Evolutionary conservation across 768 basidiomycete genomes (phyloP).

Genomic region (Termitomyces sp.): DNA sequence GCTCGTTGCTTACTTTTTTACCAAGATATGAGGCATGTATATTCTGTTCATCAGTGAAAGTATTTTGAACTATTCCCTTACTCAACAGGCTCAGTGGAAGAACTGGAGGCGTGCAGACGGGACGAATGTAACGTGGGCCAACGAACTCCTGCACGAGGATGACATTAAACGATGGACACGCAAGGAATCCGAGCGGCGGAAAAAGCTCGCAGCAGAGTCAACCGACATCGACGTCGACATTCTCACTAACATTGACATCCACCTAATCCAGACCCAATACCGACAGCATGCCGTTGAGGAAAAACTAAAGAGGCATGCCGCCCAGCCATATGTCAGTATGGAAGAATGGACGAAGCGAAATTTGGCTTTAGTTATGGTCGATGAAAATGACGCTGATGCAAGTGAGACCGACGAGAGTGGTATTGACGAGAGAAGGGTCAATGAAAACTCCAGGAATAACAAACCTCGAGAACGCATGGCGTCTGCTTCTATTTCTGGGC

Average conservation of each 20-base stretch:
- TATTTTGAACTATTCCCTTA: not conserved
- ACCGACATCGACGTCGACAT: constrained; percentile 43
- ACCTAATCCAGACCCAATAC: constrained; percentile 43
- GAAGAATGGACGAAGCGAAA: constrained; percentile 1
- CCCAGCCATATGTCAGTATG: not conserved
- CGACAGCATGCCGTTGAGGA: constrained; percentile 46
- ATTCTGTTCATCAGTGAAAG: constrained; percentile 2
- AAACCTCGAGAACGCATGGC: not conserved
- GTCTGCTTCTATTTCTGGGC: not conserved
- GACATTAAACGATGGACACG: constrained; percentile 31
- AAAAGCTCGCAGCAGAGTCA: constrained; percentile 25
- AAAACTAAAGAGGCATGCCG: constrained; percentile 29
- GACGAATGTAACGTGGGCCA: constrained; percentile 56
- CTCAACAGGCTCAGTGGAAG: constrained; percentile 48
- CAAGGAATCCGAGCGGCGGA: constrained; percentile 30
- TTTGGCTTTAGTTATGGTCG: not conserved
- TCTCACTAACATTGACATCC: constrained; percentile 37
- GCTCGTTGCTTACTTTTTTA: constrained; percentile 2
- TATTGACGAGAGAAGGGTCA: not conserved
- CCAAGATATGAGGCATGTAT: constrained; percentile 7
- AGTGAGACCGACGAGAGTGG: not conserved
- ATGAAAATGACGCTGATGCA: not conserved
- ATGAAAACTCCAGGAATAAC: not conserved
- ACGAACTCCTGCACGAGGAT: constrained; percentile 18
- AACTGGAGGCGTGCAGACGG: constrained; percentile 51